These are phyloP conservation scores for Fusarium lateritium DNA, from an alignment of 2,329 filamentous ascomycete species.

Conservation along the genomic window DNA sequence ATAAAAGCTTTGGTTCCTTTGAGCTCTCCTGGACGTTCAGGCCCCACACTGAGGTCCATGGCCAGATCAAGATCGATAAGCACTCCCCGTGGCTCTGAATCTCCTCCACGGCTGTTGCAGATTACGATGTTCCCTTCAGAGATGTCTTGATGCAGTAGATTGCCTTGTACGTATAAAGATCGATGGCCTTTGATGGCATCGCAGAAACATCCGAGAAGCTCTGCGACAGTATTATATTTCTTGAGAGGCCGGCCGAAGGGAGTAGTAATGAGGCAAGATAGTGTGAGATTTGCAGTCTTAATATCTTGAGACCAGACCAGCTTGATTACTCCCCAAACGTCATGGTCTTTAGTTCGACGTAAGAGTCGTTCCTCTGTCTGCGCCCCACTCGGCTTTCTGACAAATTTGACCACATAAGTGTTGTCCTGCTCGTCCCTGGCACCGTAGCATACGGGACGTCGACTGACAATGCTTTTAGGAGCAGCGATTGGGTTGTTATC, in stretches of 20 bases:
- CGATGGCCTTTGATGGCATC: background rate
- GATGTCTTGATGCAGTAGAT: background rate
- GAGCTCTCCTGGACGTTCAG: slow-evolving; percentile 31
- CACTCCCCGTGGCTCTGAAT: slow-evolving; percentile 43
- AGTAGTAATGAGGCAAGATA: slow-evolving; percentile 21
- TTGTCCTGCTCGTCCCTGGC: background rate
- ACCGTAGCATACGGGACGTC: slow-evolving; percentile 36
- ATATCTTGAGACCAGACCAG: slow-evolving; percentile 33
- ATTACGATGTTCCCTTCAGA: background rate
- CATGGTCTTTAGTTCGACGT: slow-evolving; percentile 23
- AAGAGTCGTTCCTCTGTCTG: slow-evolving; percentile 34
- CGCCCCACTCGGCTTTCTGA: slow-evolving; percentile 12
- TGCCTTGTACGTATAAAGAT: background rate
- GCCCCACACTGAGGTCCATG: slow-evolving; percentile 34
- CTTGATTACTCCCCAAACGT: slow-evolving; percentile 32
- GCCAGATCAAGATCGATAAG: slow-evolving; percentile 44
- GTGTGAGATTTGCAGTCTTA: slow-evolving; percentile 23
- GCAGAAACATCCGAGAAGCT: background rate
- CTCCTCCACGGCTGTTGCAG: background rate
- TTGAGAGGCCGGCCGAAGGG: background rate
- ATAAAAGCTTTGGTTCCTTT: slow-evolving; percentile 48
- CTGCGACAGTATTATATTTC: background rate
- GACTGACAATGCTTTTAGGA: slow-evolving; percentile 35
- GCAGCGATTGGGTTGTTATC: slow-evolving; percentile 14
- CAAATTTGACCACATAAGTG: slow-evolving; percentile 38